Conservation (phyloP, 805 yeast genomes). For the Teunomyces barrocoloradensis region DNA sequence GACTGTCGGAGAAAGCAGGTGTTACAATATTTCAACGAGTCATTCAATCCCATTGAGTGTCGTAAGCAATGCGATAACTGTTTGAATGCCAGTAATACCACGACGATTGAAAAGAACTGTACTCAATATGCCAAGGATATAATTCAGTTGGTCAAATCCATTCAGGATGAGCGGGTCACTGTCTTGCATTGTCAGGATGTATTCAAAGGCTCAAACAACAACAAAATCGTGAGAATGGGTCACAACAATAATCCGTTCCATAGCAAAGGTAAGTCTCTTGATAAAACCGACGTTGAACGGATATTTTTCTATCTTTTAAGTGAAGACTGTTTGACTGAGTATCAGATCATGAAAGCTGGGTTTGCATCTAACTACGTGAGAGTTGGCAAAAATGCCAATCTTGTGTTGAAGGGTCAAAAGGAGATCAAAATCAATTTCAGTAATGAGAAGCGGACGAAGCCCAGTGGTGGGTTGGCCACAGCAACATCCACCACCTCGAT, state of each 20-base stretch:
- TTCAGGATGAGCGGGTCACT: conserved; percentile 66
- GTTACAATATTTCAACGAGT: conserved; percentile 85
- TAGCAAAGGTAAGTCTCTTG: conserved; percentile 65
- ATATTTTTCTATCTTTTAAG: conserved; percentile 76
- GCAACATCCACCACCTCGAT: conserved; percentile 6
- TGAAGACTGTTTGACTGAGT: conserved; percentile 65
- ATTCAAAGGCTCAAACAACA: conserved; percentile 65
- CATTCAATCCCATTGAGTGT: conserved; percentile 66
- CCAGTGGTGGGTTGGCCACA: background rate
- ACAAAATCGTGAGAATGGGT: conserved; percentile 61
- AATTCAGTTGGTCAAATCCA: conserved; percentile 52
- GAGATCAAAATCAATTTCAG: conserved; percentile 54
- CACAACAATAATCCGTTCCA: conserved; percentile 60
- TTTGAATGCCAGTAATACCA: conserved; percentile 36
- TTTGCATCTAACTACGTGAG: conserved; percentile 76
- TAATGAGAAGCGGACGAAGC: conserved; percentile 13
- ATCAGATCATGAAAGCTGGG: conserved; percentile 72
- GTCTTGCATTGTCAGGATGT: conserved; percentile 79
- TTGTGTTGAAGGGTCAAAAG: conserved; percentile 43
- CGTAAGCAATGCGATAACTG: conserved; percentile 84
- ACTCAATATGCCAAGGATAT: conserved; percentile 62
- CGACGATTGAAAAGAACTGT: conserved; percentile 59
- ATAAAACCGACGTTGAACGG: conserved; percentile 74
- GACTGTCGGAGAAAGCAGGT: conserved; percentile 92
- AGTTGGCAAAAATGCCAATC: conserved; percentile 55